Evolutionary conservation across 345 rosid species (phyloP), one percentile per base, ranked within the genome.

Genomic region (Hibiscus tridactylites): DNA sequence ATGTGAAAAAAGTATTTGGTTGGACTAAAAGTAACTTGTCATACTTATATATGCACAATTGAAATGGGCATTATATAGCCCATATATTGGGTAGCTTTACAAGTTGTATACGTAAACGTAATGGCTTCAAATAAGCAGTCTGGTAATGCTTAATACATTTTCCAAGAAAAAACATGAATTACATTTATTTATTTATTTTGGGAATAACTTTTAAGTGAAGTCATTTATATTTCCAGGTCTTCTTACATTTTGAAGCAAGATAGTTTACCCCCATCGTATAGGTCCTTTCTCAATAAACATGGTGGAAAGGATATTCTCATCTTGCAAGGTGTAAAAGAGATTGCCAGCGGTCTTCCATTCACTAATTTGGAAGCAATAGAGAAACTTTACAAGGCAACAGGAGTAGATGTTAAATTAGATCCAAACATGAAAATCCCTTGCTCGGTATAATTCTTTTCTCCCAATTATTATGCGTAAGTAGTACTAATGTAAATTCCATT

Each of bases 211-310:
- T 31, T 33, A 13, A 33, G 13, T 4, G 19, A 29, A 35, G 28
- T 19, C 29, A 7, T 70, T 69, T 26, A 47, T 26, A 60, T 64
- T 75, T 19, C 24, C 84, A 94, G 98, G 92, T 91, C 92, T 72
- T 92, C 98, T 75, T 94, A 90, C 81, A 85, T 94, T 81, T 83
- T 94, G 76, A 94, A 85, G 83, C 97, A 84, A 82, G 92, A 91
- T 5, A 94, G 97, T 70, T 85, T 94, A 85, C 91, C 97, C 72
- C 88, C 91, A 47, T 88, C 98, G 35, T 94, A 94, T 77, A 88
- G 88, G 81, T 94, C 98, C 68, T 91, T 91, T 78, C 93, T 91
- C 77, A 91, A 85, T 79, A 91, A 88, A 72, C 98, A 94, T 17
- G 98, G 96, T 80, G 96, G 93, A 72, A 94, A 94, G 78, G 88